These are phyloP conservation scores for Kickxella alabastrina DNA, from an alignment of 192 early-diverging fungal genomes.

Conservation along the genomic window DNA sequence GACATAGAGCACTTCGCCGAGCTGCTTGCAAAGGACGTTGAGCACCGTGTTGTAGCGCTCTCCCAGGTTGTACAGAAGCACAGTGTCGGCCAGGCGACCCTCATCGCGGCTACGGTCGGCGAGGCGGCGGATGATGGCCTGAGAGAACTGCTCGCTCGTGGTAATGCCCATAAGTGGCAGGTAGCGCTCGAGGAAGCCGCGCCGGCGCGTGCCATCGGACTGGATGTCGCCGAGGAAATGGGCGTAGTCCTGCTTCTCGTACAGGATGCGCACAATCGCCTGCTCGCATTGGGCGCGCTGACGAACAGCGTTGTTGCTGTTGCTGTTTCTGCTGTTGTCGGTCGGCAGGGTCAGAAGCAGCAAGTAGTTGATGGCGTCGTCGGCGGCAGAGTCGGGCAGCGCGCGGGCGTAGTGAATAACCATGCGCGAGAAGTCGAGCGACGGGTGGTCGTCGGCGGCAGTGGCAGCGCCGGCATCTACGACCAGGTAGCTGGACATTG, in stretches of 20 bases:
- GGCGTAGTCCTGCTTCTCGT: constrained; percentile 59
- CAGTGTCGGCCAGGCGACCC: constrained; percentile 67
- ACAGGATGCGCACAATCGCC: constrained; percentile 50
- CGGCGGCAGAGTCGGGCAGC: constrained; percentile 20
- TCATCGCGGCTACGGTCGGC: constrained; percentile 69
- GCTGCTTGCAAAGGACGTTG: constrained; percentile 60
- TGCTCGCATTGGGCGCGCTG: constrained; percentile 23
- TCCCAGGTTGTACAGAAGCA: constrained; percentile 73
- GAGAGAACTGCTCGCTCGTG: constrained; percentile 59
- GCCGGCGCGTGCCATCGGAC: constrained; percentile 39
- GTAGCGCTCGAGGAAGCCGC: constrained; percentile 67
- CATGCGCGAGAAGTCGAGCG: constrained; percentile 32
- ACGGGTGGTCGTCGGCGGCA: constrained; percentile 1
- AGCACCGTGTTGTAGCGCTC: constrained; percentile 73
- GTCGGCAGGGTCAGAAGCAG: constrained; percentile 38
- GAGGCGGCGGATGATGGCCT: constrained; percentile 60
- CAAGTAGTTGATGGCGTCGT: constrained; percentile 36
- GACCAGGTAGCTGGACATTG: constrained; percentile 23
- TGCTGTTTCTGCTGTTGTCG: neutral
- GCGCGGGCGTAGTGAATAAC: constrained; percentile 38
- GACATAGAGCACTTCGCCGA: constrained; percentile 58
- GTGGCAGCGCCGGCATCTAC: too few species aligned
- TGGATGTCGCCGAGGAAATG: constrained; percentile 56
- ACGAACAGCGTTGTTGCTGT: constrained; percentile 1
- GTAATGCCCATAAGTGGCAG: constrained; percentile 59